phyloP scores from a whole-genome alignment of 2,329 filamentous ascomycete genomes.

The Verticillium klebahnii region DNA sequence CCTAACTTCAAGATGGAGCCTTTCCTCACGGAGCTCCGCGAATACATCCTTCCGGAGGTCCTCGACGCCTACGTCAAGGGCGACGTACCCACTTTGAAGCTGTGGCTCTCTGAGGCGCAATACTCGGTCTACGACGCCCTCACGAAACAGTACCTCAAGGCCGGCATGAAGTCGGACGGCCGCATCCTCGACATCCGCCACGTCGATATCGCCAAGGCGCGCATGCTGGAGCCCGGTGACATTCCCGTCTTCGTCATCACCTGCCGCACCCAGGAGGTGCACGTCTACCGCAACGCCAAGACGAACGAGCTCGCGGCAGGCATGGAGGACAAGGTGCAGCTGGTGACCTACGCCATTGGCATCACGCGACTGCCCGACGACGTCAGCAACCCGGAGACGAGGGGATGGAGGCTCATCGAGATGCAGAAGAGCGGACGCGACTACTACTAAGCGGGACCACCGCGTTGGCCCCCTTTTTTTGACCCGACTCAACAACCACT shows the following conservation, averaged over 20 bases:
- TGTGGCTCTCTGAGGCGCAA: conserved; percentile 95
- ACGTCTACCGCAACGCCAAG: conserved; percentile 93
- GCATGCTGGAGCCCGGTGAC: conserved; percentile 79
- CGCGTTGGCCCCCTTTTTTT: background rate
- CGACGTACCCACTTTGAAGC: conserved; percentile 81
- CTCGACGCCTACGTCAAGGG: conserved; percentile 98
- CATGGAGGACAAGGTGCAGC: conserved; percentile 98
- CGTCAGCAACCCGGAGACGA: conserved; percentile 92
- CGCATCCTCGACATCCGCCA: conserved; percentile 92
- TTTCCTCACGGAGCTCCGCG: conserved; percentile 90
- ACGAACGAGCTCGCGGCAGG: conserved; percentile 84
- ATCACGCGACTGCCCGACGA: conserved; percentile 92
- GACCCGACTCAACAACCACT: background rate
- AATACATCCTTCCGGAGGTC: conserved; percentile 96
- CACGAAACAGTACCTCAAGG: conserved; percentile 91
- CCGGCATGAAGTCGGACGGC: conserved; percentile 90
- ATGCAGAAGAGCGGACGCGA: conserved; percentile 97
- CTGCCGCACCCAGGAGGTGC: conserved; percentile 93
- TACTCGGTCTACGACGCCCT: conserved; percentile 96
- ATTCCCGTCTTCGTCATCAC: conserved; percentile 96
- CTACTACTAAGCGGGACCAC: conserved; percentile 52
- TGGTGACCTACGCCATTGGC: conserved; percentile 96
- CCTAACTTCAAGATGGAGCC: conserved; percentile 91
- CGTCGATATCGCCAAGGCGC: conserved; percentile 80
- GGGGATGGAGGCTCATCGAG: conserved; percentile 96